A percentile compares a stretch with the other conserved stretches of the same genome.
Conservation (phyloP, 257 asterid species). For the Paraleonurus japonicus region DNA sequence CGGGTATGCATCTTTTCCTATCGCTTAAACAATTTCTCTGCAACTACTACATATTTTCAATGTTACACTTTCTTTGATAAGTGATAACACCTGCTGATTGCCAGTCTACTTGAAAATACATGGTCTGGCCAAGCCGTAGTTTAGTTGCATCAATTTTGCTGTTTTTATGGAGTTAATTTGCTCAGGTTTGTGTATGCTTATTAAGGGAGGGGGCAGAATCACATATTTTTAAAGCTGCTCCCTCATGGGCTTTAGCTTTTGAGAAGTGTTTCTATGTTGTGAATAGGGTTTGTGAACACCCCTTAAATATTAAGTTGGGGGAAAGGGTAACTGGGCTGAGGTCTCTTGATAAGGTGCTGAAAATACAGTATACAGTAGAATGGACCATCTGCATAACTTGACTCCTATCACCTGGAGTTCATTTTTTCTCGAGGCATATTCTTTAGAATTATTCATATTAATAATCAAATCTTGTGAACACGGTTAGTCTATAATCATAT, state of each 20-base stretch:
- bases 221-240: too few relatives aligned
- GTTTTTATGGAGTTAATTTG: too few relatives aligned
- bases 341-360: background rate
- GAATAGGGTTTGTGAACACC: background rate
- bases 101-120: background rate
- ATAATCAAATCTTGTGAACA: background rate
- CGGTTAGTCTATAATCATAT: background rate
- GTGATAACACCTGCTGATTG: background rate
- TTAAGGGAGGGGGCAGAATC: too few relatives aligned
- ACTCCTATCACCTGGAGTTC: background rate
- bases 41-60: background rate
- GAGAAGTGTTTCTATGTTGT: too few relatives aligned
- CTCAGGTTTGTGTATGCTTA: background rate
- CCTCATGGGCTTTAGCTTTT: too few relatives aligned
- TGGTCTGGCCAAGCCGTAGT: background rate
- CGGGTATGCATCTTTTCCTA: constrained; percentile 53
- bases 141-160: background rate
- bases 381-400: background rate
- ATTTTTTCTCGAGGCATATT: background rate
- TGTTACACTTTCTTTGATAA: background rate
- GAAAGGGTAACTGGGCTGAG: background rate
- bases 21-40: background rate
- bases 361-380: background rate
- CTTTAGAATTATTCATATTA: background rate
- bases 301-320: background rate